Evolutionary conservation across 352 stramenopile species (phyloP), one percentile per base, ranked within the genome.

Genomic region (Phytophthora macrochlamydospora): DNA sequence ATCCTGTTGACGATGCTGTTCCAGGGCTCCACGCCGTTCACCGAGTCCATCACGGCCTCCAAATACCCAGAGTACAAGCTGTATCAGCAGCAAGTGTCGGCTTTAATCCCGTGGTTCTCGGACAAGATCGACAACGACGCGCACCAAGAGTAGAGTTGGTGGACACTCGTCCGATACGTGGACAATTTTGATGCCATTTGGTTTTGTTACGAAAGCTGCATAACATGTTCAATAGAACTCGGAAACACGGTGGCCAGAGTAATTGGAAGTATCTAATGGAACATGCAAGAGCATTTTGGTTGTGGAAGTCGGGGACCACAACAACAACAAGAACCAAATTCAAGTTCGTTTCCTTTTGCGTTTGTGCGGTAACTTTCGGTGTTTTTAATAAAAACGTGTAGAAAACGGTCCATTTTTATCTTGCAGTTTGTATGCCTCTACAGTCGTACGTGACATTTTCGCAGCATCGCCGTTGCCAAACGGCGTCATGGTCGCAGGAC

Each of bases 21-120:
- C 75, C 87, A 97, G 67, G 90, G 88, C 53, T 97, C 89, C 35
- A 90, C 90, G 4, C 73, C 81, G 35, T 94, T 98, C 57, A 98
- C 92, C 11, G 94, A 98, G 83, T 76, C 77, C 44, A 93, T 98
- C 65, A 97, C 91, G 30, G 58, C 83, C 9, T 57, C 66, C 31
- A 98, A 98, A 73, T 98, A 98, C 73, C 83, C 89, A 1, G 73
- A 82, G 40, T 98, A 98, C 82, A 81, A 77, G 35, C 43, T 78
- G 33, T 98, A 98, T 78, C 87, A 97, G 65, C 73, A 80, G 14
- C 69, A 84, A 9, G 83, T 91, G 32, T 90, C 83, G n/a, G 69
- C 69, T 38, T 57, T 92, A 12, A 40, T 93, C 51, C 86, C 85
- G 11, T 74, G 66, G 61, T 56, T 70, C 35, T 40, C 35, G 35